A percentile compares a stretch with the other conserved stretches of the same genome.
Conservation (phyloP, 1,139 yeast species). For the Sugiyamaella sp. region DNA sequence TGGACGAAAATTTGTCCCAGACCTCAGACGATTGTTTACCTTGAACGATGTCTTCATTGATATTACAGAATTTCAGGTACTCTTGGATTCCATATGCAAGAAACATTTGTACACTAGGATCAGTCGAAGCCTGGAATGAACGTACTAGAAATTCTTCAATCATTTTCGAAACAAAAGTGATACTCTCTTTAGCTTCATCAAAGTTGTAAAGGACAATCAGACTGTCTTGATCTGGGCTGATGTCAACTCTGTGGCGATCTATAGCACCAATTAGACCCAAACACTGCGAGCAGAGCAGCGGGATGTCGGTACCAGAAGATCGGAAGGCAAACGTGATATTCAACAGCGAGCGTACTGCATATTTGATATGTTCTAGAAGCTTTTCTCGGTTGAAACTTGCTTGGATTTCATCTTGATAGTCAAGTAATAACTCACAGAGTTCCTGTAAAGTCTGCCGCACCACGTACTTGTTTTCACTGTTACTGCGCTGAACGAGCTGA, state of each 20-base stretch:
- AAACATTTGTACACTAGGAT: conserved; percentile 81
- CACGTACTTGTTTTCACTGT: conserved; percentile 72
- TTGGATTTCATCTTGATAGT: conserved; percentile 54
- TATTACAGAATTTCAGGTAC: conserved; percentile 65
- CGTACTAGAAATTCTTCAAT: conserved; percentile 72
- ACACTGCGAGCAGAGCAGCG: conserved; percentile 65
- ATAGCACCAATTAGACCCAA: conserved; percentile 78
- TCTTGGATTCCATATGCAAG: conserved; percentile 92
- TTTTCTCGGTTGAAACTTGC: conserved; percentile 32
- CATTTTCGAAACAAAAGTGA: conserved; percentile 64
- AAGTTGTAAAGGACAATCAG: conserved; percentile 62
- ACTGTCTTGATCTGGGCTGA: conserved; percentile 47
- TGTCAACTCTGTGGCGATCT: conserved; percentile 64
- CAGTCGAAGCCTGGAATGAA: conserved; percentile 86
- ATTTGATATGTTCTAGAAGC: conserved; percentile 45
- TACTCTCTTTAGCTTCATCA: conserved; percentile 62
- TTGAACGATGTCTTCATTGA: conserved; percentile 42
- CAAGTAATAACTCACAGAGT: conserved; percentile 54
- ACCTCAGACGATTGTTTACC: conserved; percentile 30
- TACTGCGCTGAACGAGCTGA: conserved; percentile 50
- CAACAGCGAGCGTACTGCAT: conserved; percentile 58
- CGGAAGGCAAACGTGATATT: conserved; percentile 58
- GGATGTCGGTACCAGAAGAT: conserved; percentile 50
- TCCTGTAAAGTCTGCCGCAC: conserved; percentile 79
- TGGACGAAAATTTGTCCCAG: conserved; percentile 68